These are phyloP conservation scores for Pyracantha coccinea DNA, from an alignment of 331 rosid genomes.

Conservation along the genomic window DNA sequence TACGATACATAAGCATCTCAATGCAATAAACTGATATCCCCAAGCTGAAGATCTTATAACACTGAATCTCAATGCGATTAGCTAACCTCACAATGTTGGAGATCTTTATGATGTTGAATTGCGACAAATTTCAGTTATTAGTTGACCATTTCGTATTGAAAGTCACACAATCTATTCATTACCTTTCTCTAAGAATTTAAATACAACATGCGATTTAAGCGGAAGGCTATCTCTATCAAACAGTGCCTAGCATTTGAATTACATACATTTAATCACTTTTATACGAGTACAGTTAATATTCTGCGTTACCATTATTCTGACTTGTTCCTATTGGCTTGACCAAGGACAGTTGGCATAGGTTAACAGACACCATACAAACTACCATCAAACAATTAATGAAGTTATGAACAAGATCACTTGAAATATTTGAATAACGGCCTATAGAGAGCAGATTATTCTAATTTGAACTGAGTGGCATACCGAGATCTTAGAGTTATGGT, in stretches of 20 bases:
- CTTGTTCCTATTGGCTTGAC: background rate
- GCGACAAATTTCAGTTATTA: background rate
- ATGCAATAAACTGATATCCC: background rate
- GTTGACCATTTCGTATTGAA: background rate
- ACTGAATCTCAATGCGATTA: background rate
- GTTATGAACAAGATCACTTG: background rate
- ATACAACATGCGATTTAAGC: background rate
- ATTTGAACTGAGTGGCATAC: slow-evolving; percentile 29
- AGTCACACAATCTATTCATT: background rate
- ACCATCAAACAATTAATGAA: background rate
- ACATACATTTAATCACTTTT: background rate
- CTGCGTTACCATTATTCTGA: background rate
- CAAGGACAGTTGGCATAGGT: background rate
- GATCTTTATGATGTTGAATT: background rate
- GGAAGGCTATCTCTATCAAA: background rate
- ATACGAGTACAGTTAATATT: background rate
- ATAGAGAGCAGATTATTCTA: background rate
- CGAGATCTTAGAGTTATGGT: slow-evolving; percentile 22
- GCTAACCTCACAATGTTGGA: background rate
- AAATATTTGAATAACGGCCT: background rate
- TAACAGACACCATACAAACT: background rate
- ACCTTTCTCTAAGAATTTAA: background rate
- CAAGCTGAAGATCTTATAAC: background rate
- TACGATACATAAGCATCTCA: background rate
- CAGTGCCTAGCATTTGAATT: background rate